Evolutionary conservation across 192 early-diverging fungal species (phyloP).

Genomic region (Martensiomyces pterosporus): DNA sequence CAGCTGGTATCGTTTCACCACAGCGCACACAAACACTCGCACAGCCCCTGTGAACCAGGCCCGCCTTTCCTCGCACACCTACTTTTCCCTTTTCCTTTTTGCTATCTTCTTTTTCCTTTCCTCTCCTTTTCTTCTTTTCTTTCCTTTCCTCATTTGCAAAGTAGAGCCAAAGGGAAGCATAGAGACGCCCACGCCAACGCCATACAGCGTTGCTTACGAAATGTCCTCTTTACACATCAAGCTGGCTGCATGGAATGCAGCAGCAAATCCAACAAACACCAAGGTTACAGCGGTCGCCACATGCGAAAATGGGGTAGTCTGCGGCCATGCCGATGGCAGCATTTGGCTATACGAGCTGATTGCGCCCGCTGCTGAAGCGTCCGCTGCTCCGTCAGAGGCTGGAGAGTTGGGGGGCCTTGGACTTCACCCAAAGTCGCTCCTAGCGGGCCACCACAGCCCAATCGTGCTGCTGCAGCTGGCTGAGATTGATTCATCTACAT

Average conservation of each 20-base stretch:
- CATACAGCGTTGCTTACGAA: neutral
- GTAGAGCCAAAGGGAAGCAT: no score
- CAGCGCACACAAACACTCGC: no score
- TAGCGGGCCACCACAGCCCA: conserved; percentile 28
- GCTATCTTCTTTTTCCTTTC: no score
- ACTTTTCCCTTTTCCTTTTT: no score
- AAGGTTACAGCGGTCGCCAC: conserved; percentile 25
- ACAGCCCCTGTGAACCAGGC: no score
- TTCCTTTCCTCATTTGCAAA: no score
- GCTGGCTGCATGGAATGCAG: conserved; percentile 41
- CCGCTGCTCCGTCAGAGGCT: neutral
- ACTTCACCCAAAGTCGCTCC: conserved; percentile 28
- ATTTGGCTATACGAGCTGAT: conserved; percentile 44
- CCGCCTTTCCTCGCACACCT: no score
- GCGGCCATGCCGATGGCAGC: conserved; percentile 36
- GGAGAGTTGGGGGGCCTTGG: conserved; percentile 2
- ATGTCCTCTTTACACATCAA: conserved; percentile 29
- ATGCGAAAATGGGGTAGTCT: conserved; percentile 28
- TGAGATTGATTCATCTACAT: conserved; percentile 25
- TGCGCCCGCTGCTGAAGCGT: neutral
- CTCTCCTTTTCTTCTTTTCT: no score
- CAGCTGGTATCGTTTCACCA: no score
- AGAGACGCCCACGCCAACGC: no score
- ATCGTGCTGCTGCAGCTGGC: conserved; percentile 20
- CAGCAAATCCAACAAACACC: conserved; percentile 31